phyloP scores from a whole-genome alignment of 1,139 yeast genomes.

The Kodamaea fungicola region DNA sequence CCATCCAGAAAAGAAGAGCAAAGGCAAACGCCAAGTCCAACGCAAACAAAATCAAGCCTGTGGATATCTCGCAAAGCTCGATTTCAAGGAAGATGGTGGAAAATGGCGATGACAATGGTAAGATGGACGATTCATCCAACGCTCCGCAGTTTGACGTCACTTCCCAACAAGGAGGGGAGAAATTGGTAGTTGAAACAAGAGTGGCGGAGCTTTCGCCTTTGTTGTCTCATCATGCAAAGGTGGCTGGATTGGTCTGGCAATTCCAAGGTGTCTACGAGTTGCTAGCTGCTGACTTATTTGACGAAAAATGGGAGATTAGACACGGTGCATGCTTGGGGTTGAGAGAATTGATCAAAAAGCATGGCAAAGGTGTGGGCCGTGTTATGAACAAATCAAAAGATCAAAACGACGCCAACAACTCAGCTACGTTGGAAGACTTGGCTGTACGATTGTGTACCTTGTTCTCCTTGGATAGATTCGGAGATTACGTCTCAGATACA shows the following conservation, averaged over 20 bases:
- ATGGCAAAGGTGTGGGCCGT: constrained; percentile 86
- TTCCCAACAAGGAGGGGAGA: constrained; percentile 75
- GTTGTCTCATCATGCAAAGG: constrained; percentile 70
- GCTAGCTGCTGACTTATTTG: constrained; percentile 73
- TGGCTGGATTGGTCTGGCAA: constrained; percentile 85
- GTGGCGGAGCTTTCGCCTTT: constrained; percentile 67
- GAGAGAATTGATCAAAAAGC: constrained; percentile 80
- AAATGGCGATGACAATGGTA: constrained; percentile 24
- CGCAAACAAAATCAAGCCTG: constrained; percentile 49
- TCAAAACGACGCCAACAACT: constrained; percentile 67
- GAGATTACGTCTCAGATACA: constrained; percentile 95
- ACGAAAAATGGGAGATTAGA: constrained; percentile 89
- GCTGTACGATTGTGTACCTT: constrained; percentile 83
- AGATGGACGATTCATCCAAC: constrained; percentile 15
- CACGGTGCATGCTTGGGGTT: constrained; percentile 96
- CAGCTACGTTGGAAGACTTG: constrained; percentile 77
- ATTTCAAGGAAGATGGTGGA: constrained; percentile 59
- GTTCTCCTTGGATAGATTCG: constrained; percentile 91
- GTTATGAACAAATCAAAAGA: constrained; percentile 56
- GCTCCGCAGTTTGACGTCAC: constrained; percentile 54
- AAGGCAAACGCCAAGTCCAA: constrained; percentile 71
- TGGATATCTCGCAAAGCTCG: constrained; percentile 77
- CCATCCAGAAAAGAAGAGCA: constrained; percentile 91
- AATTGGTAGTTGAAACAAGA: constrained; percentile 79
- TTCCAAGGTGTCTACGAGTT: constrained; percentile 96